Evolutionary conservation across 768 basidiomycete species (phyloP).

Genomic region (Cystobasidium ongulense): DNA sequence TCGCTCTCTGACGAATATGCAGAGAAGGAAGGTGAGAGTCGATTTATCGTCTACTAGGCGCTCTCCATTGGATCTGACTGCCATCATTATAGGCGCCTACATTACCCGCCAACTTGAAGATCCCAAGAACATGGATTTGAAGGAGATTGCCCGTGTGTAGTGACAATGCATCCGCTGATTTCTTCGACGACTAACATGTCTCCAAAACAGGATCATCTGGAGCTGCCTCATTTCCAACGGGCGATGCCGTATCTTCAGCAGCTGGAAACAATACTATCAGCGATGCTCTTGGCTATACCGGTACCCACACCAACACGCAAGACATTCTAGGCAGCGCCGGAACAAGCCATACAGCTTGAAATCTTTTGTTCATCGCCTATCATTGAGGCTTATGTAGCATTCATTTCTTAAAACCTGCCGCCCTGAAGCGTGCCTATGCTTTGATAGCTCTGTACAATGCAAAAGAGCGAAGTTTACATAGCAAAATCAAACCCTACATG

Average conservation of each 20-base stretch:
- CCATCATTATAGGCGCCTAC: neutral
- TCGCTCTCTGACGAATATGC: slow-evolving; percentile 24
- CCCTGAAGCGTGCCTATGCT: no score
- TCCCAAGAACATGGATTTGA: slow-evolving; percentile 27
- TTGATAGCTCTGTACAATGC: no score
- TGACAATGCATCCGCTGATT: neutral
- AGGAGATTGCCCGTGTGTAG: slow-evolving; percentile 20
- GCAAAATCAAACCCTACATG: no score
- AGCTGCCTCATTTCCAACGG: slow-evolving; percentile 8
- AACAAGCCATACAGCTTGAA: neutral
- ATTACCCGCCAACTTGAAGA: neutral
- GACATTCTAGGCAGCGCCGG: slow-evolving; percentile 1
- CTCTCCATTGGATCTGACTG: neutral
- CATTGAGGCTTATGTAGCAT: neutral
- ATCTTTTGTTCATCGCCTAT: no score
- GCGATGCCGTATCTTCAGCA: slow-evolving; percentile 6
- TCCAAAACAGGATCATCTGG: slow-evolving; percentile 1
- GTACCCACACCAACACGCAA: neutral
- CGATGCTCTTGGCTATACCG: neutral
- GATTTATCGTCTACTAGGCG: no score
- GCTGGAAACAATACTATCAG: neutral
- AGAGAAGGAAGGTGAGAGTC: slow-evolving; percentile 17
- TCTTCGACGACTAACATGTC: neutral
- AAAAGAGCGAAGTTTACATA: no score
- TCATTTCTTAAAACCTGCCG: no score